Percentiles rank a stretch among this genome's conserved stretches.
Conservation (phyloP, 257 asterid genomes). For the Haberlea rhodopensis region DNA sequence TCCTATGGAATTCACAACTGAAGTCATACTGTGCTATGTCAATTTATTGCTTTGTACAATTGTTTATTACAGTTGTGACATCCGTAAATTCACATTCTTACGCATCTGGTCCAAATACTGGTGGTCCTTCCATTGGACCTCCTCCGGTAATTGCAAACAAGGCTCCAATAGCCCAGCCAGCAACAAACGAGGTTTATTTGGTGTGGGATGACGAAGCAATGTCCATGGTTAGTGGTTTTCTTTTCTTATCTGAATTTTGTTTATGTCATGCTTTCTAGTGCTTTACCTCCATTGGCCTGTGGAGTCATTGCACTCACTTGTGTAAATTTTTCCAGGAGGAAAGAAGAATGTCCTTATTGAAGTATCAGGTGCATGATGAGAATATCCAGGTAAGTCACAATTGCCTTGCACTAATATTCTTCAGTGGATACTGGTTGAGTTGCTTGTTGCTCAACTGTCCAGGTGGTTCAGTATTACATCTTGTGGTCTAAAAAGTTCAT, state of each 20-base stretch:
- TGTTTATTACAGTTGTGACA: slow-evolving; percentile 33
- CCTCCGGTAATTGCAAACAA: slow-evolving; percentile 94
- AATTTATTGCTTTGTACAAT: slow-evolving; percentile 1
- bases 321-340: slow-evolving; percentile 64
- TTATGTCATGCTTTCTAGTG: slow-evolving; percentile 7
- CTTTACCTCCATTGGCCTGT: slow-evolving; percentile 4
- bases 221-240: slow-evolving; percentile 79
- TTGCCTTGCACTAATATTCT: slow-evolving; percentile 34
- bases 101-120: slow-evolving; percentile 93
- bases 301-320: slow-evolving; percentile 12
- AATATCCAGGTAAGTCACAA: slow-evolving; percentile 98
- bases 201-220: slow-evolving; percentile 99
- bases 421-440: slow-evolving; percentile 44
- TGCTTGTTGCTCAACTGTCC: slow-evolving; percentile 52
- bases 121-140: slow-evolving; percentile 95
- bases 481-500: slow-evolving; percentile 42
- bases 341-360: slow-evolving; percentile 88
- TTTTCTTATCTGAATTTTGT: slow-evolving; percentile 10
- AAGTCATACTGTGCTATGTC: not conserved
- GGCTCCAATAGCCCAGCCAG: slow-evolving; percentile 77
- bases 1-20: not conserved
- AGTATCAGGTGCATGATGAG: slow-evolving; percentile 99
- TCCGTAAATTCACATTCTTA: slow-evolving; percentile 79
- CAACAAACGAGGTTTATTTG: slow-evolving; percentile 83
- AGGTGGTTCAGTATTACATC: slow-evolving; percentile 50